Base-by-base conservation (phyloP, 148 eudicot genomes). In the Polygonum aviculare region DNA sequence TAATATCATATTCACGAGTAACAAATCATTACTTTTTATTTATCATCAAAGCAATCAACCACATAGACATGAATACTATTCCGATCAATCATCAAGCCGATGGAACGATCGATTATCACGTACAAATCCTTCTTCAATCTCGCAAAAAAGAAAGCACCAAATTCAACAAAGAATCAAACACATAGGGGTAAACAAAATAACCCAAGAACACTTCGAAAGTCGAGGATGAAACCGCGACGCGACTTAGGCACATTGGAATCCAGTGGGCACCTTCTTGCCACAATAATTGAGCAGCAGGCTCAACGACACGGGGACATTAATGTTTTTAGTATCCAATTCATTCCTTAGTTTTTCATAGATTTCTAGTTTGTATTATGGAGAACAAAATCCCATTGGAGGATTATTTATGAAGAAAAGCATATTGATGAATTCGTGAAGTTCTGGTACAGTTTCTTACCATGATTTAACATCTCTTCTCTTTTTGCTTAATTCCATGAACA, bases 271-370 rank as follows among this genome's bases (percentile, higher is more conserved):
- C 1, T 6, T 65, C 71, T 65, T 65, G 21, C 71, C 71, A 65
- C 71, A 65, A 3, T 65, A 65, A 44, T 65, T 65, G 16, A 65
- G 71, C 71, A 65, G 16, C 71, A 65, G 15, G 71, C 71, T 65
- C 71, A 65, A 36, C 0, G 71, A 65, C 5, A 65, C 71, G 9
- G 71, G 44, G 16, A 65, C 44, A n/a, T 65, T 65, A 14, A 65
- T 41, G 44, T 36, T 36, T n/a, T n/a, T n/a, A n/a, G n/a, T n/a
- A n/a, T n/a, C n/a, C n/a, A n/a, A n/a, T n/a, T n/a, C n/a, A n/a
- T n/a, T n/a, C n/a, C n/a, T 26, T 26, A 26, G 1, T 26, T 26
- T 26, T 26, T 26, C 31, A 26, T 26, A 26, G 31, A 26, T 26
- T 26, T 26, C 31, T 26, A 26, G 31, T 26, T 26, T 26, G 31